Conservation (phyloP, 75 land plant genomes). For the Cupressus sempervirens region DNA sequence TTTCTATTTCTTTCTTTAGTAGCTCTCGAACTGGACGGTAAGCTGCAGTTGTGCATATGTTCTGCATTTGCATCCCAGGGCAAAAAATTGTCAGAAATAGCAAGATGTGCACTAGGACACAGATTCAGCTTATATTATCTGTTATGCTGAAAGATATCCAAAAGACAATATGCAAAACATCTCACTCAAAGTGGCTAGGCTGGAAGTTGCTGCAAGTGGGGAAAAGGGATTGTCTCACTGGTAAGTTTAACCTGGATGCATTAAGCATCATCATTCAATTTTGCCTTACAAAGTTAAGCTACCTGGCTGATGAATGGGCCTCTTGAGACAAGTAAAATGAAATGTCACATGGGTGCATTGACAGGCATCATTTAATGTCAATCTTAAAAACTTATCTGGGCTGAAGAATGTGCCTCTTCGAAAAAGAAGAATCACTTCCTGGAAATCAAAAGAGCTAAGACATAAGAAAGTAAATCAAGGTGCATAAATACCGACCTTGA, state of each 20-base stretch:
- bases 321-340: not conserved
- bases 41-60: constrained; percentile 74
- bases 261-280: not conserved
- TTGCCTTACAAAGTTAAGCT: not conserved
- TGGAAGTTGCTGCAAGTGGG: not conserved
- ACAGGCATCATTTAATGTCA: not conserved
- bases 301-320: not conserved
- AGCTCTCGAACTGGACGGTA: constrained; percentile 81
- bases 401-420: not conserved
- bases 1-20: constrained; percentile 50
- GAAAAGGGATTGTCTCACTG: not conserved
- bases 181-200: not conserved
- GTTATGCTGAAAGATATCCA: not conserved
- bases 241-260: not conserved
- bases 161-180: not conserved
- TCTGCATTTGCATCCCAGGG: constrained; percentile 36
- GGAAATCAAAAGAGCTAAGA: not conserved
- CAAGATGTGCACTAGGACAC: not conserved
- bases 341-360: not conserved
- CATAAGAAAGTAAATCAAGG: not conserved
- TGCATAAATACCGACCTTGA: constrained; percentile 53
- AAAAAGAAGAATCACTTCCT: not conserved
- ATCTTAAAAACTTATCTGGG: not conserved
- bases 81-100: not conserved
- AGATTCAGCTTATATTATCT: not conserved